Conservation (phyloP, 202 grass and related monocot species). For the Zoysia matrella region DNA sequence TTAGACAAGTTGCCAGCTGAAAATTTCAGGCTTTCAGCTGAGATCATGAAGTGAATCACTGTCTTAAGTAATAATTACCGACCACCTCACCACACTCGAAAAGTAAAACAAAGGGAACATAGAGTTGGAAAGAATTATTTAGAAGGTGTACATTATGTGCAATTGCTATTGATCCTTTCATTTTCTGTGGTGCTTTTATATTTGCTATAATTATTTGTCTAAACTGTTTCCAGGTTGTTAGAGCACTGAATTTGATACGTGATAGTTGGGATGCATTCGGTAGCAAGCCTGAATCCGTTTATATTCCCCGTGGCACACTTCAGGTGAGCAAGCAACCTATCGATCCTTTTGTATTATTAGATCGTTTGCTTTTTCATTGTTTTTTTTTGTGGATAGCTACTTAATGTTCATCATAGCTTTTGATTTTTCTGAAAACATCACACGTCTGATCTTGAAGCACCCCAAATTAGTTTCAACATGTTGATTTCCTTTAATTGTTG, state of each 20-base stretch:
- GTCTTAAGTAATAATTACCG: neutral
- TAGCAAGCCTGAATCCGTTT: slow-evolving; percentile 78
- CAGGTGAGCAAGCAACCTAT: slow-evolving; percentile 67
- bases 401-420: slow-evolving; percentile 21
- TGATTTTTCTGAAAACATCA: slow-evolving; percentile 1
- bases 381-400: neutral
- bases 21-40: slow-evolving; percentile 10
- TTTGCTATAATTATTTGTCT: slow-evolving; percentile 40
- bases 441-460: slow-evolving; percentile 14
- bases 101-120: neutral
- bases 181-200: neutral
- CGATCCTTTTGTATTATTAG: slow-evolving; percentile 20
- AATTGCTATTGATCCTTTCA: slow-evolving; percentile 28
- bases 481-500: neutral
- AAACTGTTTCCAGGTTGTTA: slow-evolving; percentile 83
- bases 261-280: slow-evolving; percentile 81
- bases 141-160: slow-evolving; percentile 9
- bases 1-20: neutral
- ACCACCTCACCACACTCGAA: neutral
- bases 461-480: neutral
- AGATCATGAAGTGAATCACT: neutral
- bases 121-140: slow-evolving; percentile 13
- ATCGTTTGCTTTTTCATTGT: neutral
- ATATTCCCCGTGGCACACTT: slow-evolving; percentile 97
- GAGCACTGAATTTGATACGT: slow-evolving; percentile 84